Evolutionary conservation across 441 rosid species (phyloP), one percentile per base, ranked within the genome.

Genomic region (Gossypium aridum): DNA sequence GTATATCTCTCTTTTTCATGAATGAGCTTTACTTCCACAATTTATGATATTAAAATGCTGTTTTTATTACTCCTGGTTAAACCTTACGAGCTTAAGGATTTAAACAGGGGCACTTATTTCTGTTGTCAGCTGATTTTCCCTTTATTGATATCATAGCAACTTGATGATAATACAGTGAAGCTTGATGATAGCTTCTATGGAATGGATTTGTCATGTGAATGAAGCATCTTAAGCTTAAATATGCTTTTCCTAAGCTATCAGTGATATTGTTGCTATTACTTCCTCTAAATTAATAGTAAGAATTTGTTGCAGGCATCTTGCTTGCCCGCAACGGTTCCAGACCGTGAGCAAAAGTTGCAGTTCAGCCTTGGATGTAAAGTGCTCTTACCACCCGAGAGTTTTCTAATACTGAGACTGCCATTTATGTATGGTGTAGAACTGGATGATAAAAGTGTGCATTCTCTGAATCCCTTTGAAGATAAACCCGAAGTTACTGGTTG

Each of bases 401-500:
- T 92, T 79, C 86, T 92, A 19, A 71, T 85, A 6, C 90, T 92
- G 55, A 85, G 88, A 82, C 85, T 92, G 67, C 97, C 97, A 67
- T 92, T 87, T 83, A 82, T 92, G 4, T 92, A 89, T 77, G 96
- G 98, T 75, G 84, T 85, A 59, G 90, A 82, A 72, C 84, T 87
- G 67, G 88, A 83, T 71, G 89, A 88, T 78, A 80, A 85, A 75
- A 79, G 73, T 47, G 75, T 83, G 26, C 81, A 75, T 85, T 87
- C 98, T 69, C 85, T 92, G 23, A 83, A 79, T 64, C 87, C 92
- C 49, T 85, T 85, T 9, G 89, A 86, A 71, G 82, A 83, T 84
- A 90, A 86, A 70, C 96, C 96, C n/a, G 96, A 91, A 84, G 79
- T 62, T 77, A 92, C 94, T 69, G 96, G 94, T 70, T 91, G 96